Evolutionary conservation across 1,284 basidiomycete genomes (phyloP).

Genomic region (Moesziomyces aphidis): DNA sequence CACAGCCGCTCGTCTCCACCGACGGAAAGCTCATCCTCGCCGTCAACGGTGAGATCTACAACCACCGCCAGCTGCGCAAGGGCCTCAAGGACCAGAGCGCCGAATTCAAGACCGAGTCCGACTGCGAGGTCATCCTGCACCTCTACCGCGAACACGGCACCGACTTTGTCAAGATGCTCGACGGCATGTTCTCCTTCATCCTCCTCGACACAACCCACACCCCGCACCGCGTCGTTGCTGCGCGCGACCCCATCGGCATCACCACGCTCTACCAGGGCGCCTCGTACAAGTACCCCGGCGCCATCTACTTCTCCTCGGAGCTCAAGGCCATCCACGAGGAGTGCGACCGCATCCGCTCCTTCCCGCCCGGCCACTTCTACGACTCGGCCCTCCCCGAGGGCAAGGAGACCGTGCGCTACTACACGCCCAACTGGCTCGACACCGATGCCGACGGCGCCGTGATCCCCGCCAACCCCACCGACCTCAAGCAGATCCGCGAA

Average conservation of each 20-base stretch:
- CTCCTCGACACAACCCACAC: slow-evolving; percentile 91
- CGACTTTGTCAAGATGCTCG: slow-evolving; percentile 73
- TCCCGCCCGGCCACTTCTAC: slow-evolving; percentile 92
- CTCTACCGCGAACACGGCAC: slow-evolving; percentile 68
- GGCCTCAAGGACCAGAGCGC: slow-evolving; percentile 73
- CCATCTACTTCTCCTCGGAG: slow-evolving; percentile 93
- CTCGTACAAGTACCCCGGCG: slow-evolving; percentile 84
- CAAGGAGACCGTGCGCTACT: slow-evolving; percentile 68
- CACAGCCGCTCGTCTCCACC: slow-evolving; percentile 90
- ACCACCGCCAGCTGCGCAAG: slow-evolving; percentile 86
- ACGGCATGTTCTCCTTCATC: slow-evolving; percentile 99
- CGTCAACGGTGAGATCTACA: slow-evolving; percentile 99
- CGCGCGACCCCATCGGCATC: slow-evolving; percentile 96
- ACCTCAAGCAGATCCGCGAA: slow-evolving; percentile 75
- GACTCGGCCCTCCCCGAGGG: slow-evolving; percentile 63
- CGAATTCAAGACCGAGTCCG: slow-evolving; percentile 96
- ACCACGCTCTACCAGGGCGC: slow-evolving; percentile 98
- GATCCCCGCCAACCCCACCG: slow-evolving; percentile 76
- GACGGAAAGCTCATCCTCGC: slow-evolving; percentile 87
- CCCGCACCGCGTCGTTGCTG: slow-evolving; percentile 91
- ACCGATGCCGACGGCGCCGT: slow-evolving; percentile 71
- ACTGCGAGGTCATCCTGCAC: slow-evolving; percentile 94
- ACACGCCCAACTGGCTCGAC: slow-evolving; percentile 67
- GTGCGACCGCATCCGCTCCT: slow-evolving; percentile 93
- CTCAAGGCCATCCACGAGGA: slow-evolving; percentile 92